Base-by-base conservation (phyloP, 257 asterid genomes). In the Rhazya stricta region DNA sequence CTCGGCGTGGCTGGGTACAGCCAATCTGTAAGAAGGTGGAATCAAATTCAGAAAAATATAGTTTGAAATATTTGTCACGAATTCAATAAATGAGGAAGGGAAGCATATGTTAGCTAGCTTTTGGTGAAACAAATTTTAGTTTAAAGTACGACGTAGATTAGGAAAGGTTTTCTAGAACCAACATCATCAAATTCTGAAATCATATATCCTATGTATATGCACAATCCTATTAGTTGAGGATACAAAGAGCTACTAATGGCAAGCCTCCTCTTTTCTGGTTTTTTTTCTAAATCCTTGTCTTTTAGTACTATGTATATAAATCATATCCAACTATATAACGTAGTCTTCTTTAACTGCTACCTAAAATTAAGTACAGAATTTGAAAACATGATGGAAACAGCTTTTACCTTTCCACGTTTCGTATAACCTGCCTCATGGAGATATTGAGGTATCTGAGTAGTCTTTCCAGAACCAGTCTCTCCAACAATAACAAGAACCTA, bases 1-100 rank as follows among this genome's bases (percentile, higher is more conserved):
- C 99, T 72, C 97, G 86, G 15, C 97, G 93, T 57, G 99, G 97
- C 85, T 94, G 99, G 78, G 99, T 92, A 79, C 97, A 94, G n/a
- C 96, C 99, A 75, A 94, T 87, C 96, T 90, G 88, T 72, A 73
- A 79, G 56, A 16, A 32, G 65, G 21, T 16, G n/a, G 4, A 71
- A 50, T 50, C 75, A 50, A 19, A 32, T 71, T 30, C 30, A 71
- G 45, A 1, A 4, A 63, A 65, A 18, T 19, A 5, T 51, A 4
- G 58, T 51, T 51, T 9, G 25, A 6, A 18, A 37, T 23, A 37
- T 66, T 23, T 39, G 2, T 37, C 15, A 37, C 21, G 11, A 66
- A 21, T 65, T 19, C 48, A 4, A 66, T 37, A 23, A 37, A 66
- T 21, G 30, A 19, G 43, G 12, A 12, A 3, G 0, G 3, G 11